Evolutionary conservation across 1,284 basidiomycete species (phyloP), one percentile per base, ranked within the genome.

Genomic region (Apiotrichum montevideense): DNA sequence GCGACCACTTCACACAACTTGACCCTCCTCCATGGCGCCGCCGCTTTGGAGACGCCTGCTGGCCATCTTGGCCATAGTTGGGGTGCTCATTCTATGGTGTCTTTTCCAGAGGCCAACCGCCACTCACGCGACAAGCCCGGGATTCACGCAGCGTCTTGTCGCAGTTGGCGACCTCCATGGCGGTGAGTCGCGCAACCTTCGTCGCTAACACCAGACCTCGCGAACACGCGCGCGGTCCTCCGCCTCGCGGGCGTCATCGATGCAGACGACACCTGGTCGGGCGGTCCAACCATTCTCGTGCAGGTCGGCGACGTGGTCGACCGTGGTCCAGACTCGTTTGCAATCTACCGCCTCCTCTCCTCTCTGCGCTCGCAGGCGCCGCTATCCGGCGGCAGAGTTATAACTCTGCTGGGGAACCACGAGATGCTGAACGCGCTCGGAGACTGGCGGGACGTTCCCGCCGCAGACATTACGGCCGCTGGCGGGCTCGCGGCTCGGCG

Each of bases 221-320:
- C 77, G 0, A 88, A 90, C 71, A 85, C 87, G 4, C 79, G 82
- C 58, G 80, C 80, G 44, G 89, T 94, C 5, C 78, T 95, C 37
- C 79, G 85, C 45, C 88, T 92, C 80, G 84, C 88, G 6, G 80
- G 81, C 3, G 83, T 94, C 6, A 83, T 87, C 3, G 64, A 69
- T 55, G 83, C 87, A 63, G 78, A 82, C n/a, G 84, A 83, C 0
- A 77, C 85, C 52, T 95, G 91, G 91, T 82, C 83, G 8, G 90
- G 86, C 1, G 78, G 86, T 29, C 82, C 84, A 4, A 88, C 91
- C 69, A 84, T 86, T 54, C 85, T 93, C 61, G 90, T 94, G 13
- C 91, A 95, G 78, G 95, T 92, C 0, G 91, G 91, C 3, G 92
- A 96, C 73, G 93, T 95, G 46, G 87, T 95, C 60, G 91, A 94